A percentile compares a stretch with the other conserved stretches of the same genome.
Evolutionary conservation across 495 filamentous ascomycete species (phyloP).

Genomic region (Letharia columbiana): DNA sequence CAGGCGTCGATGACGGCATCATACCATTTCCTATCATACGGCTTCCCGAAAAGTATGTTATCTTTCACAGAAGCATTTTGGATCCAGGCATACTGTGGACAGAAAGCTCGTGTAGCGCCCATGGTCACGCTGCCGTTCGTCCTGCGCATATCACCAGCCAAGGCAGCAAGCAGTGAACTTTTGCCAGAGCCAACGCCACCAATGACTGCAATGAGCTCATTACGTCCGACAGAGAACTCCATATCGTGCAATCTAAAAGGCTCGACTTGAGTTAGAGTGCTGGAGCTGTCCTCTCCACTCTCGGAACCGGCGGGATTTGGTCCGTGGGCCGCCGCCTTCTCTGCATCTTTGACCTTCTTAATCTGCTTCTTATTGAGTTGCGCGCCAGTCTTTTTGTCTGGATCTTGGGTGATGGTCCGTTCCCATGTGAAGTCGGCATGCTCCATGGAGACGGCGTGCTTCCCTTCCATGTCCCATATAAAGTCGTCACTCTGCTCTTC

Average conservation of each 20-base stretch:
- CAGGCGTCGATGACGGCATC: constrained; percentile 49
- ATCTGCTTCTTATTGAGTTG: constrained; percentile 33
- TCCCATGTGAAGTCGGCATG: constrained; percentile 92
- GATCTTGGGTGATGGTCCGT: constrained; percentile 55
- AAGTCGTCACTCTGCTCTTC: constrained; percentile 79
- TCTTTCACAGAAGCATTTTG: constrained; percentile 79
- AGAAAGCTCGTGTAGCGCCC: constrained; percentile 75
- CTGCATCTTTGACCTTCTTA: constrained; percentile 32
- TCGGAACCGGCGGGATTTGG: constrained; percentile 27
- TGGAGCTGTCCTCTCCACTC: constrained; percentile 39
- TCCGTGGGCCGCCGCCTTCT: constrained; percentile 34
- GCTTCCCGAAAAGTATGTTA: constrained; percentile 87
- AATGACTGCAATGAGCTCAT: constrained; percentile 85
- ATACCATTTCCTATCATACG: constrained; percentile 45
- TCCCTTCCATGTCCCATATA: constrained; percentile 48
- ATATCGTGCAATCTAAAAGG: constrained; percentile 77
- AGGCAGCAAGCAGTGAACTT: constrained; percentile 76
- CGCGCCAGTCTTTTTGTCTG: constrained; percentile 29
- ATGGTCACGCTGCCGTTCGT: constrained; percentile 64
- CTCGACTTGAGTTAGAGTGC: constrained; percentile 50
- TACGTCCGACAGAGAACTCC: constrained; percentile 62
- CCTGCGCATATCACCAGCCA: constrained; percentile 90
- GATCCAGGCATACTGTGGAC: constrained; percentile 96
- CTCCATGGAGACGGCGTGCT: constrained; percentile 62
- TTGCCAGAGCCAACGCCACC: constrained; percentile 89